These are phyloP conservation scores for Penicillium olsonii DNA, from an alignment of 2,329 filamentous ascomycete species.

Conservation along the genomic window DNA sequence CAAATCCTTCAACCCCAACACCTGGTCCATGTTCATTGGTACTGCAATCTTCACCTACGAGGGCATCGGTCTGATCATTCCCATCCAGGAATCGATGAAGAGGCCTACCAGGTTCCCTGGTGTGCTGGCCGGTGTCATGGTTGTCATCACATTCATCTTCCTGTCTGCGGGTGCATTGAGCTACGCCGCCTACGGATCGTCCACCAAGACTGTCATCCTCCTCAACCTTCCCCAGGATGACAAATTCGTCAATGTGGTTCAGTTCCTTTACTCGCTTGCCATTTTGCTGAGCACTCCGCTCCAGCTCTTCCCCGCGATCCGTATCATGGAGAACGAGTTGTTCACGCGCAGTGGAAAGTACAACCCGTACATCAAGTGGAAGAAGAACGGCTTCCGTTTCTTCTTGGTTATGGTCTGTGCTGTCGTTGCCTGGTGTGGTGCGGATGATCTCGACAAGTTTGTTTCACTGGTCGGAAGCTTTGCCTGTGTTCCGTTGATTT, in stretches of 20 bases:
- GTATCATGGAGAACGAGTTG: constrained; percentile 90
- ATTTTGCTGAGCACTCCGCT: constrained; percentile 93
- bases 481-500: constrained; percentile 94
- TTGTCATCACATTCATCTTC: constrained; percentile 91
- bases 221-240: constrained; percentile 95
- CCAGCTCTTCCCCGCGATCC: constrained; percentile 96
- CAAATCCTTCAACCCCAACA: constrained; percentile 81
- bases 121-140: constrained; percentile 88
- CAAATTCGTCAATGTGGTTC: constrained; percentile 91
- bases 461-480: constrained; percentile 95
- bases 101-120: constrained; percentile 85
- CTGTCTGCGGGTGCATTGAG: constrained; percentile 87
- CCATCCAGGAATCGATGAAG: constrained; percentile 97
- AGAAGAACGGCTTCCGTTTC: constrained; percentile 97
- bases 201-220: constrained; percentile 94
- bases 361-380: constrained; percentile 98
- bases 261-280: constrained; percentile 97
- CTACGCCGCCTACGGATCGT: constrained; percentile 92
- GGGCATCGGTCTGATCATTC: constrained; percentile 94
- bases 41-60: constrained; percentile 99
- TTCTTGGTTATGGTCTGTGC: constrained; percentile 86
- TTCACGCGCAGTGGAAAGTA: constrained; percentile 96
- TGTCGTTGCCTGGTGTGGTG: constrained; percentile 85
- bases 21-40: constrained; percentile 97
- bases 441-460: constrained; percentile 94